Base-by-base conservation (phyloP, 768 basidiomycete genomes). In the Pisolithus albus region DNA sequence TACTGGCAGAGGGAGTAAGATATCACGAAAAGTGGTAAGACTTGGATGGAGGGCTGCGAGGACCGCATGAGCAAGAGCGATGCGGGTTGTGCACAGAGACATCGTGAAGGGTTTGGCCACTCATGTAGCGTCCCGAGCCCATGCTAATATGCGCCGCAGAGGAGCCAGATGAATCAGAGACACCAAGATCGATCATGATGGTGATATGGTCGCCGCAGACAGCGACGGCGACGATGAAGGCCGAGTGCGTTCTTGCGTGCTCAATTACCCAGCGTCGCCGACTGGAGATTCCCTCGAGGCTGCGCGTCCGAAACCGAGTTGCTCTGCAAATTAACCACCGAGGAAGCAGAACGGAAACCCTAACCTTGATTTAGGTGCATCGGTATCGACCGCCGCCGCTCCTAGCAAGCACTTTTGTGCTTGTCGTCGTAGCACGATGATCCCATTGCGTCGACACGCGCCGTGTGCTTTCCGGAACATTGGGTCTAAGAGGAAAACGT, bases 11-110 rank as follows among this genome's bases (percentile, higher is more conserved):
- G 58, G 52, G 26, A 68, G 54, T 16, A 60, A 54, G 18, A 67
- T 53, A 47, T 45, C 57, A 10, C 45, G 1, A 32, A 56, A 57
- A 57, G 73, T 62, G 4, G 61, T 54, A 57, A 81, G 58, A 59
- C 77, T 66, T 8, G 72, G 72, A 37, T 80, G 78, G 21, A 76
- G 51, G 51, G 70, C 57, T 16, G 80, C 76, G 54, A 83, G 77
- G 48, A 75, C 63, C 16, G 81, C 74, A 53, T 83, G 80, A 56
- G 75, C 69, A 45, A 83, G 73, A 5, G 70, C 66, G 0, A 72
- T 72, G 52, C 71, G 73, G 32, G 76, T 72, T 1, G 68, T 70
- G 49, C 53, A 64, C 49, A 78, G 52, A 7, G 62, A 54, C 58
- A 59, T 62, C 59, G 30, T 4, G 41, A 50, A 16, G 8, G 3